Base-by-base conservation (phyloP, 2,329 filamentous ascomycete genomes). In the Ceratocystis destructans region DNA sequence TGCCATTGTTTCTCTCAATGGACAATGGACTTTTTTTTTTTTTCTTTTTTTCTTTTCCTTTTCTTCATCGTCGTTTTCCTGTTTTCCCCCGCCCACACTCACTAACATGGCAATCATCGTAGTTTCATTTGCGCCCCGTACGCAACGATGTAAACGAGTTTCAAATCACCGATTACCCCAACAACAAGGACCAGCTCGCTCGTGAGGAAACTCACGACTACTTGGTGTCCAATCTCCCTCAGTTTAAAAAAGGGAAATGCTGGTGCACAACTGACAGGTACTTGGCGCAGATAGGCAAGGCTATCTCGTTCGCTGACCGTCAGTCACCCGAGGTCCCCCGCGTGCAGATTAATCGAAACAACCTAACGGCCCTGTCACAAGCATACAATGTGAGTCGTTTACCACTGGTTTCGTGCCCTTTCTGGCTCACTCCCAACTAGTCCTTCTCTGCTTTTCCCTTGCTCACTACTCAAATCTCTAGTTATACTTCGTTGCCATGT, bases 401-500 rank as follows among this genome's bases (percentile, higher is more conserved):
- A n/a, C 65, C 67, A 55, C 67, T n/a, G 5, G 7, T n/a, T 12
- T 6, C 5, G 20, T 15, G 7, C 45, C 22, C 4, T 3, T 22
- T 28, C 6, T 25, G 25, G 4, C 22, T 44, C 6, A 3, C 45
- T 17, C 17, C 3, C 17, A 48, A 5, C 22, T 25, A 25, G 1
- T 25, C 22, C 45, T 5, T 48, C 46, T 22, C 46, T 8, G 10
- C n/a, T 1, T 2, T 12, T 8, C n/a, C 31, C 25, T 25, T n/a
- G 7, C 37, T 2, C 6, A 22, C 50, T 10, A 37, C 10, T 37
- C 4, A 2, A 12, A 17, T 10, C 3, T 15, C 31, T 68, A 83
- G 79, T 78, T 87, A 25, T 87, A 86, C 72, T 84, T 87, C 70
- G 80, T 78, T 10, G 85, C 82, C 12, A 86, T 84, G 68, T 75